Conservation (phyloP, 495 filamentous ascomycete species). For the Entonaema liquescens region DNA sequence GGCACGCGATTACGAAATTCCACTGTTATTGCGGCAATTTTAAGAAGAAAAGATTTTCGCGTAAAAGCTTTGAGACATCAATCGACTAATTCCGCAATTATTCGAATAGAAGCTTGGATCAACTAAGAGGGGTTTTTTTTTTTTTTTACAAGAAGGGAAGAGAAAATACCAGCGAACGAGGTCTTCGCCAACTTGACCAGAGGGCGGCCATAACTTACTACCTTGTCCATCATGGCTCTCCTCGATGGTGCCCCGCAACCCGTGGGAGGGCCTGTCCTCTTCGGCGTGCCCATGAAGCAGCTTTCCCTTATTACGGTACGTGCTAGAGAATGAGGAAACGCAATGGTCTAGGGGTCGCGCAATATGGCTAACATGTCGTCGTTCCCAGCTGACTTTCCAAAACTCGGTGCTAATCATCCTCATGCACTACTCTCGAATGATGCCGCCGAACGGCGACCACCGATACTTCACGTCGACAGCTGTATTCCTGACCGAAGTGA, state of each 20-base stretch:
- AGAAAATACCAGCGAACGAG: conserved; percentile 13
- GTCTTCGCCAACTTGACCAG: neutral
- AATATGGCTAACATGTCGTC: conserved; percentile 42
- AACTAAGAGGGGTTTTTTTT: conserved; percentile 5
- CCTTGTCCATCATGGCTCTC: conserved; percentile 50
- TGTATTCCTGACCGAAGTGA: conserved; percentile 90
- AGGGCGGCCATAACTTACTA: conserved; percentile 6
- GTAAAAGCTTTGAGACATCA: conserved; percentile 7
- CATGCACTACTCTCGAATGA: conserved; percentile 91
- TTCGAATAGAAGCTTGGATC: conserved; percentile 8
- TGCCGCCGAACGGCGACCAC: conserved; percentile 81
- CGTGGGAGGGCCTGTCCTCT: conserved; percentile 53
- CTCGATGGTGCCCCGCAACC: conserved; percentile 48
- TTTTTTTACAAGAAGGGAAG: neutral
- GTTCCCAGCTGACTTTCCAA: conserved; percentile 74
- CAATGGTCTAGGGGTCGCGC: neutral
- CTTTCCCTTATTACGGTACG: conserved; percentile 80
- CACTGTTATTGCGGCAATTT: neutral
- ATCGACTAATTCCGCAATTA: conserved; percentile 13
- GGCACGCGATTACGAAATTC: neutral
- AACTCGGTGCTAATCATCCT: conserved; percentile 83
- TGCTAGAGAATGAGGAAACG: conserved; percentile 6
- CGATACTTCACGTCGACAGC: conserved; percentile 94
- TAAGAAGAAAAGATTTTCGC: conserved; percentile 8
- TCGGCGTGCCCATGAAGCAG: conserved; percentile 79